Evolutionary conservation across 164 flowering plant species (phyloP), one percentile per base, ranked within the genome.

Genomic region (Stephania japonica): DNA sequence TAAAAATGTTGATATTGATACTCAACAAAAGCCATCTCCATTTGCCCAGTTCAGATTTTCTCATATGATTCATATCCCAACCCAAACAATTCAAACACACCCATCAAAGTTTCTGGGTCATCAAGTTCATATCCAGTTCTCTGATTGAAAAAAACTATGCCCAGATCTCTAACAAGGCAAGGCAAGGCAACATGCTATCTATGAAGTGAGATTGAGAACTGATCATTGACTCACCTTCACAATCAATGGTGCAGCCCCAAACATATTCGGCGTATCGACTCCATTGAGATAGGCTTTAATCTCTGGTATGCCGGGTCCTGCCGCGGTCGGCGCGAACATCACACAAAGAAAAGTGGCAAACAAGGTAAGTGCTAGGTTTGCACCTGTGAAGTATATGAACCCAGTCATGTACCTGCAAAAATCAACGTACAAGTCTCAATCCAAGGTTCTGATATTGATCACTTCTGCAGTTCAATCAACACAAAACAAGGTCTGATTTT

Each of bases 281-380:
- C 98, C 98, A 82, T 94, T 94, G 56, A 94, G 90, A 81, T 94
- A 93, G 64, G 98, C 98, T 84, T 93, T 93, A 78, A 94, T 86
- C 76, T 94, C 98, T 7, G 98, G 98, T 64, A 94, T 91, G 16
- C 97, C 97, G 23, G 98, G 91, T n/a, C 98, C 98, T 43, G 98
- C 98, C 1, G 98, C 98, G 0, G 98, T 86, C 0, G 98, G 98
- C 3, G 98, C 98, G 71, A 92, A 86, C 18, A 72, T 81, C 38
- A 87, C 97, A 65, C 89, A 85, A 1, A 92, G 87, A 26, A 84
- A 65, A 18, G 97, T 82, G 61, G 97, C 98, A 23, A 85, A 71
- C 75, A 79, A 1, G 4, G 98, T 85, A 65, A 94, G 79, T 6
- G 80, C 65, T 42, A 94, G 77, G 80, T 94, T 94, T 12, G 78